Conservation (phyloP, 2,329 filamentous ascomycete genomes). For the Pseudogymnoascus destructans region DNA sequence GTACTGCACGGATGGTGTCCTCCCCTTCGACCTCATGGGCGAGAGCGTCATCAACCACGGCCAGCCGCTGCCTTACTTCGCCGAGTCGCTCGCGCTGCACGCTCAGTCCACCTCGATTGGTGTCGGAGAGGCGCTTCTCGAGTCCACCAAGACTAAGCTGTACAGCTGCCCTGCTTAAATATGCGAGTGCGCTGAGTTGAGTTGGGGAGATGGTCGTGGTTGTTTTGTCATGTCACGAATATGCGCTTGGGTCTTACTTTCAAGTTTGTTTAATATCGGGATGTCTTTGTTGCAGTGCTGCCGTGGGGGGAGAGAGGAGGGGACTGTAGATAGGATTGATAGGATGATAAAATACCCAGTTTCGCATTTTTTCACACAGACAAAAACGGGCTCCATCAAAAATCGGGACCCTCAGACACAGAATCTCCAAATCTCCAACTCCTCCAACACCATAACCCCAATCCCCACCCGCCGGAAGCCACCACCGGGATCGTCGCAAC, state of each 20-base stretch:
- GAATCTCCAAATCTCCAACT: not conserved
- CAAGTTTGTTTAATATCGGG: not conserved
- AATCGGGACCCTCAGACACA: too few relatives aligned
- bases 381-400: not conserved
- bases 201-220: not conserved
- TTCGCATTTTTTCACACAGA: not conserved
- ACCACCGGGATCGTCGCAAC: not conserved
- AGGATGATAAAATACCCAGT: slow-evolving; percentile 3
- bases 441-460: not conserved
- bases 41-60: slow-evolving; percentile 36
- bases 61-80: slow-evolving; percentile 36
- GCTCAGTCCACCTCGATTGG: not conserved
- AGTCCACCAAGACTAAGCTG: not conserved
- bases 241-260: not conserved
- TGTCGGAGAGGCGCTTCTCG: not conserved
- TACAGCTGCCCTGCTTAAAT: not conserved
- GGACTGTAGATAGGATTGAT: not conserved
- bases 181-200: too few relatives aligned
- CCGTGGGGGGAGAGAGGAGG: too few relatives aligned
- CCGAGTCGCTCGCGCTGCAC: not conserved
- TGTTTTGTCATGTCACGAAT: not conserved
- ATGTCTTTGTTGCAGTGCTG: not conserved
- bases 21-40: slow-evolving; percentile 38
- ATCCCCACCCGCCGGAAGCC: not conserved
- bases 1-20: slow-evolving; percentile 27